Conservation (phyloP, 1,139 yeast genomes). For the Trichomonascaceae sp. region DNA sequence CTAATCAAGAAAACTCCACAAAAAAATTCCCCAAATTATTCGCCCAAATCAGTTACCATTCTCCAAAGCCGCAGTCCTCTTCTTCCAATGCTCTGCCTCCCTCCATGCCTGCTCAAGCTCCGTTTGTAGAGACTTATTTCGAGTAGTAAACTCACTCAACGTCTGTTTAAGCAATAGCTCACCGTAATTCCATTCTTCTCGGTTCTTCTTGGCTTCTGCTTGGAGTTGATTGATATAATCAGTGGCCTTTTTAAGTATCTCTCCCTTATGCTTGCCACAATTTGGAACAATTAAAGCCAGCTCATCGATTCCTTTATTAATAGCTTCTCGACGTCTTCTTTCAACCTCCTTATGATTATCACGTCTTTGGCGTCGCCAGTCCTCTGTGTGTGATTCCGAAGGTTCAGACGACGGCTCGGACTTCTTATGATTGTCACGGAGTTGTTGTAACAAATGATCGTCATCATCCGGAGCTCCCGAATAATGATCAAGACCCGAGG, state of each 20-base stretch:
- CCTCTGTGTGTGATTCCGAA: constrained; percentile 58
- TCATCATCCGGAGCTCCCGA: constrained; percentile 1
- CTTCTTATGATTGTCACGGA: constrained; percentile 2
- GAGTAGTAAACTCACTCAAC: constrained; percentile 67
- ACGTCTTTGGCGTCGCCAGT: constrained; percentile 74
- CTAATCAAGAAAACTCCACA: background rate
- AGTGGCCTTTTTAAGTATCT: constrained; percentile 78
- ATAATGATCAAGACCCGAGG: background rate
- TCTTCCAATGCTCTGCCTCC: constrained; percentile 80
- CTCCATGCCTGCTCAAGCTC: constrained; percentile 90
- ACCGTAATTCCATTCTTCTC: constrained; percentile 92
- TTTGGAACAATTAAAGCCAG: constrained; percentile 80
- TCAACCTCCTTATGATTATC: constrained; percentile 97
- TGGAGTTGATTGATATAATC: constrained; percentile 80
- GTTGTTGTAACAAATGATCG: constrained; percentile 6
- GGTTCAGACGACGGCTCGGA: background rate
- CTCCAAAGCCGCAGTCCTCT: constrained; percentile 25
- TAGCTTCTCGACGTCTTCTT: constrained; percentile 88
- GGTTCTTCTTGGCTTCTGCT: constrained; percentile 59
- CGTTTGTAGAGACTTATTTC: constrained; percentile 70
- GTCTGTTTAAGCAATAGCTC: constrained; percentile 89
- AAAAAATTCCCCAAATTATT: background rate
- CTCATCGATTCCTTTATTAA: constrained; percentile 82
- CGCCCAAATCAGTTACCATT: constrained; percentile 2
- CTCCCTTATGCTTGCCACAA: constrained; percentile 86